Base-by-base conservation (phyloP, 495 filamentous ascomycete genomes). In the Bryoglossum gracile region DNA sequence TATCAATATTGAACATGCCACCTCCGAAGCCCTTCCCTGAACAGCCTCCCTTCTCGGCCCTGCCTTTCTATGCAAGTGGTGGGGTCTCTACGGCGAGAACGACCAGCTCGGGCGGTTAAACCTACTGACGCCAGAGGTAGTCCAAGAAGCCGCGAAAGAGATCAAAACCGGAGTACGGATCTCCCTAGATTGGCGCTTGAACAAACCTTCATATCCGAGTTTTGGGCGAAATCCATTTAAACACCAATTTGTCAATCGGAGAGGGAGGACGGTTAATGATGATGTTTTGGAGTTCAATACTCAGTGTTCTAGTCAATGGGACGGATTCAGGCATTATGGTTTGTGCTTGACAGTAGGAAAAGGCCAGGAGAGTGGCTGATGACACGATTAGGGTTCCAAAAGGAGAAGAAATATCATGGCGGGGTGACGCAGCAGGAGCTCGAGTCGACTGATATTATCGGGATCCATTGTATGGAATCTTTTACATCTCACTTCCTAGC, bases 231-330 rank as follows among this genome's bases (percentile, higher is more conserved):
- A 61, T 5, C 36, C 57, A 18, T 67, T 66, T 45, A 37, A 49
- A 1, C 60, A 67, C 46, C 42, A 60, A 17, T 64, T 73, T 1
- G 32, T 54, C 26, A 64, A 68, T 33, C 69, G 68, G 55, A 54
- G 58, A 6, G 68, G 68, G n/a, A 57, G 64, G 38, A 53, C 54
- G 9, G 68, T 75, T 21, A 78, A 78, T 42, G 75, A 78, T 54
- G 75, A 78, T 64, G 51, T 69, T n/a, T 57, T 74, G 36, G 23
- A 13, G 1, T 40, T 57, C 54, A 80, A 81, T 54, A 77, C 76
- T 1, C 76, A 80, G 63, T 64, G 66, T 21, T 69, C 66, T 37
- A 69, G 63, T 3, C 77, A 80, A 53, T 78, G 75, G 76, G 75
- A 78, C 67, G 74, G 75, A 5, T 73, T 78, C 36, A 54, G 73